A percentile compares a stretch with the other conserved stretches of the same genome.
Evolutionary conservation across 2,329 filamentous ascomycete species (phyloP).

Genomic region (Verticillium longisporum): DNA sequence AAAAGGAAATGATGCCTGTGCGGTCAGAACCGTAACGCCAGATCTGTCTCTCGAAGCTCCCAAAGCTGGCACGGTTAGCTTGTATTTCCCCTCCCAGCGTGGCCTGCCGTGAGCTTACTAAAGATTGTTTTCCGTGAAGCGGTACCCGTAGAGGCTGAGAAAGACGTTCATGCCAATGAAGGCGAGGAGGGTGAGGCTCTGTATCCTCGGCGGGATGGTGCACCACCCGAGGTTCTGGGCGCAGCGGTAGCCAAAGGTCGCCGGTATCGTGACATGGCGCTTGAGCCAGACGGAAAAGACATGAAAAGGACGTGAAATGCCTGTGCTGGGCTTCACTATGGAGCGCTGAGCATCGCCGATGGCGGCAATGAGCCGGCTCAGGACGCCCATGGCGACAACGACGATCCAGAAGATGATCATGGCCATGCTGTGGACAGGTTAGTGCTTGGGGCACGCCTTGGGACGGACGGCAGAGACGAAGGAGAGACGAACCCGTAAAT

Average conservation of each 20-base stretch:
- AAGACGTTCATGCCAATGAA: constrained; percentile 32
- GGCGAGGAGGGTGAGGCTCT: constrained; percentile 28
- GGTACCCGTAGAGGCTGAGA: constrained; percentile 28
- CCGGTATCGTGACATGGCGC: constrained; percentile 27
- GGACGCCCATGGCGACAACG: constrained; percentile 28
- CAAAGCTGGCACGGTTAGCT: constrained; percentile 21
- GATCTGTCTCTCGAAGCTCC: constrained; percentile 22
- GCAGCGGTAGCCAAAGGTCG: constrained; percentile 34
- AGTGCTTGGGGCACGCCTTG: background rate
- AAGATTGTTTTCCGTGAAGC: constrained; percentile 27
- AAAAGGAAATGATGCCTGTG: constrained; percentile 56
- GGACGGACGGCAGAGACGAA: background rate
- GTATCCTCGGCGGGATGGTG: constrained; percentile 35
- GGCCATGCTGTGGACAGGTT: constrained; percentile 14
- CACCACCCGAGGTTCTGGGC: constrained; percentile 37
- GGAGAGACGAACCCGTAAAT: constrained; percentile 24
- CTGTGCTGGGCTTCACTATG: background rate
- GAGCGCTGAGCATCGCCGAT: constrained; percentile 2
- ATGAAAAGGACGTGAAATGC: background rate
- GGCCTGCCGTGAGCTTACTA: constrained; percentile 23
- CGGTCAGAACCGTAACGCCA: constrained; percentile 55
- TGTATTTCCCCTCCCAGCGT: too few species aligned
- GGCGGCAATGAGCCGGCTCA: constrained; percentile 18
- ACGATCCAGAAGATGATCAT: constrained; percentile 33
- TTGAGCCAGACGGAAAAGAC: constrained; percentile 20